These are phyloP conservation scores for Excoecaria cochinchinensis DNA, from an alignment of 345 rosid genomes.

Conservation along the genomic window DNA sequence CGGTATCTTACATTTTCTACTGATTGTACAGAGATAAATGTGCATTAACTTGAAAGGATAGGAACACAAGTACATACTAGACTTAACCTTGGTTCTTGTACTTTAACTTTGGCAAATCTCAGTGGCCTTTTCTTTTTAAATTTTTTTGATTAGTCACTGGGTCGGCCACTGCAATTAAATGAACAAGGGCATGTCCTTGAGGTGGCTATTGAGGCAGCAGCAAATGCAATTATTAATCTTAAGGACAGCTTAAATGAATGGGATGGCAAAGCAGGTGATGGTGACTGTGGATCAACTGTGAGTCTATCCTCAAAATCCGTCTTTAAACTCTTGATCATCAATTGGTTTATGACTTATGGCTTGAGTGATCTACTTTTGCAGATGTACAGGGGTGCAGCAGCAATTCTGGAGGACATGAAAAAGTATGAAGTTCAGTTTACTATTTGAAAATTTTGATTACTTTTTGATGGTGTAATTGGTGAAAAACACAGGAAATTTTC, in stretches of 20 bases:
- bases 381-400: slow-evolving; percentile 85
- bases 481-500: not conserved
- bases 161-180: slow-evolving; percentile 61
- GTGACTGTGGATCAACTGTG: slow-evolving; percentile 97
- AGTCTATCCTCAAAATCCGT: slow-evolving; percentile 32
- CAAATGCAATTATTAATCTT: slow-evolving; percentile 57
- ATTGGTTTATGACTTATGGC: slow-evolving; percentile 6
- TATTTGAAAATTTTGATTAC: slow-evolving; percentile 11
- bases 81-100: not conserved
- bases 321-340: slow-evolving; percentile 1
- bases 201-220: slow-evolving; percentile 83
- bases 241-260: slow-evolving; percentile 82
- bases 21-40: not conserved
- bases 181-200: slow-evolving; percentile 70
- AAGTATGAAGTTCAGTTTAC: slow-evolving; percentile 48
- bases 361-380: slow-evolving; percentile 34
- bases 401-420: slow-evolving; percentile 86
- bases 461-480: not conserved
- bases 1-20: not conserved
- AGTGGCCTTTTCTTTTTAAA: slow-evolving; percentile 4
- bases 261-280: slow-evolving; percentile 97
- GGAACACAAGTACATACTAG: not conserved
- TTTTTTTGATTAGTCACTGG: slow-evolving; percentile 47
- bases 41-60: not conserved
- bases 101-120: slow-evolving; percentile 1